Conservation (phyloP, 202 grass and related monocot species). For the Hordeum pubiflorum region DNA sequence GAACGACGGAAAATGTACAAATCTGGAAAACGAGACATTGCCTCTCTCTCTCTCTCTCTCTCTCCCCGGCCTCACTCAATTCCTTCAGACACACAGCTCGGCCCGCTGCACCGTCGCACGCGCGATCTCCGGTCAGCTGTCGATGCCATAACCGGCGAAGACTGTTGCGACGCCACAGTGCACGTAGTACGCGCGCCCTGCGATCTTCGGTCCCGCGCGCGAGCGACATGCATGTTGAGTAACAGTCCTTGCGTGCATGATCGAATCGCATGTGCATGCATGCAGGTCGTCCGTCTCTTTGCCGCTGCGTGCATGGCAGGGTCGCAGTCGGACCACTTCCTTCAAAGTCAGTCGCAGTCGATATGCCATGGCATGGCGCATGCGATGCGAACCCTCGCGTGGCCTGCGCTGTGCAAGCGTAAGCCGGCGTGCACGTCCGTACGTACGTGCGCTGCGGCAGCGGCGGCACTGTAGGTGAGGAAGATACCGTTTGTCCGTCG, state of each 20-base stretch:
- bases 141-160: slow-evolving; percentile 23
- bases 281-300: background rate
- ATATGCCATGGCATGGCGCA: slow-evolving; percentile 17
- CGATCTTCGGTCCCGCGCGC: slow-evolving; percentile 1
- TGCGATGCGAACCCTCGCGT: background rate
- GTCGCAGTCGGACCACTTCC: slow-evolving; percentile 31
- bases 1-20: no score
- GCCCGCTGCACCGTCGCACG: background rate
- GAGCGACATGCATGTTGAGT: background rate
- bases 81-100: no score
- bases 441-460: background rate
- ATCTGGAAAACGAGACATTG: no score
- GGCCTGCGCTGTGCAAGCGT: background rate
- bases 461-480: no score
- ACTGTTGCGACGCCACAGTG: slow-evolving; percentile 36
- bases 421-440: no score
- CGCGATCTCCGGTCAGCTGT: slow-evolving; percentile 21
- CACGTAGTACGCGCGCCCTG: background rate
- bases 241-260: slow-evolving; percentile 39
- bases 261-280: slow-evolving; percentile 15
- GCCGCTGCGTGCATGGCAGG: background rate
- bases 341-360: background rate
- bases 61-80: no score
- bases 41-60: no score
- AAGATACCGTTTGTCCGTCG: no score